Conservation (phyloP, 768 basidiomycete species). For the Termitomyces sp. region DNA sequence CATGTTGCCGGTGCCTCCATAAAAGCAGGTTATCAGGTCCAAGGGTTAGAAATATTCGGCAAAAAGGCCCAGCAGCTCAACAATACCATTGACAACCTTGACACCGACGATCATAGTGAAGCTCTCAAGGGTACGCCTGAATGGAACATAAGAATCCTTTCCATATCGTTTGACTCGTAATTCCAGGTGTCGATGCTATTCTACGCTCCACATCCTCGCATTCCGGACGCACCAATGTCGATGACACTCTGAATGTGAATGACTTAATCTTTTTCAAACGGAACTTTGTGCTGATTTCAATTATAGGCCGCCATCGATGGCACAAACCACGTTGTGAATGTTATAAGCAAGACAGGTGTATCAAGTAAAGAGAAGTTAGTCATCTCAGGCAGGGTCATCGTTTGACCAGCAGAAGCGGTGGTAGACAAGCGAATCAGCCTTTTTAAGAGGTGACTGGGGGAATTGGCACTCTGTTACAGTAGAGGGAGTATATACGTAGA, state of each 20-base stretch:
- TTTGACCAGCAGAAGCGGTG: not conserved
- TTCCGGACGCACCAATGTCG: constrained; percentile 14
- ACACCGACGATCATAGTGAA: constrained; percentile 9
- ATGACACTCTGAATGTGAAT: constrained; percentile 18
- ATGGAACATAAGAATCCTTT: too few species aligned
- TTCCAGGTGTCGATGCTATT: constrained; percentile 34
- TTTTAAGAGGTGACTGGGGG: not conserved
- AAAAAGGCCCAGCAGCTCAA: constrained; percentile 21
- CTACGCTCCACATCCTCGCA: constrained; percentile 29
- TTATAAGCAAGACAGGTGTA: constrained; percentile 23
- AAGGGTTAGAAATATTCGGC: constrained; percentile 25
- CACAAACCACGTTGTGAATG: constrained; percentile 23
- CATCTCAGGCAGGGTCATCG: constrained; percentile 29
- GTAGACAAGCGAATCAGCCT: not conserved
- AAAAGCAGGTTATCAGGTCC: constrained; percentile 31
- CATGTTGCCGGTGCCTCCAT: constrained; percentile 30
- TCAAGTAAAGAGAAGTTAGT: constrained; percentile 26
- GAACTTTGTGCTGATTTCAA: not conserved
- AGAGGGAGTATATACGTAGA: too few species aligned
- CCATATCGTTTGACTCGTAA: not conserved
- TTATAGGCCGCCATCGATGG: constrained; percentile 22
- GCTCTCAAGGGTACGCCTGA: constrained; percentile 16
- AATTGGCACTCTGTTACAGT: not conserved
- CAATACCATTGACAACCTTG: constrained; percentile 18
- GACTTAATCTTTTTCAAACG: not conserved